Evolutionary conservation across 352 stramenopile species (phyloP).

Genomic region (Phytopythium litorale): DNA sequence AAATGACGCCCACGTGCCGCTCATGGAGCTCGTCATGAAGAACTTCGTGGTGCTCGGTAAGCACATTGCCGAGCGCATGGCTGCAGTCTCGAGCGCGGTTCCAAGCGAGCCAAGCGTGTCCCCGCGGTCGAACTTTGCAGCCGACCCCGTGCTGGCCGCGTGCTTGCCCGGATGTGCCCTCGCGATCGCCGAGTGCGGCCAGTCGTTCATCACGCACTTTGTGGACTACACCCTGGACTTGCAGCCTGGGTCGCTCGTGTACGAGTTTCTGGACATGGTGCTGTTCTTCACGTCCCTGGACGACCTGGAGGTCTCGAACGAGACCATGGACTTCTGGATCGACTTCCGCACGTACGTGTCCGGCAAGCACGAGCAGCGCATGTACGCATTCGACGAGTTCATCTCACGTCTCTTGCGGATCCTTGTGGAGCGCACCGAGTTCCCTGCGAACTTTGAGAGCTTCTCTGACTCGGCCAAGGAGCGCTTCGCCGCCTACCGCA

Average conservation of each 20-base stretch:
- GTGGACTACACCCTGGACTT: slow-evolving; percentile 71
- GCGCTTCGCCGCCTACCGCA: slow-evolving; percentile 62
- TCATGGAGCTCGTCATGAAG: slow-evolving; percentile 78
- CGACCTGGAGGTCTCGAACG: slow-evolving; percentile 66
- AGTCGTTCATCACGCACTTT: slow-evolving; percentile 76
- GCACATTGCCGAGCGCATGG: slow-evolving; percentile 36
- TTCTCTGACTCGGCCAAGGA: slow-evolving; percentile 51
- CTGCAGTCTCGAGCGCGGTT: background rate
- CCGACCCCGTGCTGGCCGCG: slow-evolving; percentile 29
- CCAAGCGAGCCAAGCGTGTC: background rate
- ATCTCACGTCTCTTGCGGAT: slow-evolving; percentile 67
- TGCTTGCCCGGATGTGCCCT: slow-evolving; percentile 46
- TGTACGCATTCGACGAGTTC: slow-evolving; percentile 65
- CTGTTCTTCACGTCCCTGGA: slow-evolving; percentile 64
- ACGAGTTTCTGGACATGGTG: slow-evolving; percentile 71
- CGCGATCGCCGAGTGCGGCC: slow-evolving; percentile 68
- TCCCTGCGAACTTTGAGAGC: slow-evolving; percentile 46
- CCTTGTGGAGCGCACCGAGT: slow-evolving; percentile 66
- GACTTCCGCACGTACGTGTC: slow-evolving; percentile 71
- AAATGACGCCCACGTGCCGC: slow-evolving; percentile 48
- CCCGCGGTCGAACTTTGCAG: background rate
- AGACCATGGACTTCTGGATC: slow-evolving; percentile 85
- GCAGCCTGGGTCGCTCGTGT: slow-evolving; percentile 56
- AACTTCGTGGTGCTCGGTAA: slow-evolving; percentile 74
- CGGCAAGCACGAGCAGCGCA: slow-evolving; percentile 71